Evolutionary conservation across 768 basidiomycete genomes (phyloP), one percentile per base, ranked within the genome.

Genomic region (Tricholoma saponaceum): DNA sequence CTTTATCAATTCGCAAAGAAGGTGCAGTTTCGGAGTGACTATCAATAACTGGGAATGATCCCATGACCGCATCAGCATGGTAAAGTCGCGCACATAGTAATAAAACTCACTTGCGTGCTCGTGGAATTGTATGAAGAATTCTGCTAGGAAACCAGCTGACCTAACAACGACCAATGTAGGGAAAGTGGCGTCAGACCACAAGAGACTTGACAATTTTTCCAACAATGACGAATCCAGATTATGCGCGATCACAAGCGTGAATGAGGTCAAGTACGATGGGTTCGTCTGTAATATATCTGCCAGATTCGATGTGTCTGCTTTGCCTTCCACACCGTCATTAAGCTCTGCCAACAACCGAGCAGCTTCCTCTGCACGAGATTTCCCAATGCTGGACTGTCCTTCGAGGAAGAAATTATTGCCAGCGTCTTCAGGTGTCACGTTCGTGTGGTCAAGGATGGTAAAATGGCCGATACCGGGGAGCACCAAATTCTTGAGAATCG

Each of bases 351-450:
- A 79, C 52, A 89, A 78, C 16, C 81, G 77, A 16, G 91, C 90
- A 1, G 88, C 86, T 69, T 98, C 92, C 51, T 82, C 70, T 0
- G 96, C 93, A 32, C 92, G 84, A 55, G 79, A 79, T 69, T 86
- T 88, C 5, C 92, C 93, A 46, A 98, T 79, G 64, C 87, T 90
- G n/a, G 82, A 73, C 4, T 74, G 71, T 0, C 85, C 89, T 39
- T 89, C 83, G 23, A 99, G 78, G 75, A 98, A 99, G 77, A 99
- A 99, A 76, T 98, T 98, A 78, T 94, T 92, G 0, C 95, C 95
- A 0, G 93, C 86, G 64, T 98, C 95, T 56, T 85, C 82, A 1
- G 84, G 78, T 0, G 85, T 79, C 26, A 87, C 87, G 37, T 69
- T 55, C 2, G 72, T 68, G 22, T 81, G 73, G 66, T 95, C 94